Percentiles rank a stretch among this genome's conserved stretches.
phyloP scores from a whole-genome alignment of 306 rosid genomes.

The Dalbergia cochinchinensis region DNA sequence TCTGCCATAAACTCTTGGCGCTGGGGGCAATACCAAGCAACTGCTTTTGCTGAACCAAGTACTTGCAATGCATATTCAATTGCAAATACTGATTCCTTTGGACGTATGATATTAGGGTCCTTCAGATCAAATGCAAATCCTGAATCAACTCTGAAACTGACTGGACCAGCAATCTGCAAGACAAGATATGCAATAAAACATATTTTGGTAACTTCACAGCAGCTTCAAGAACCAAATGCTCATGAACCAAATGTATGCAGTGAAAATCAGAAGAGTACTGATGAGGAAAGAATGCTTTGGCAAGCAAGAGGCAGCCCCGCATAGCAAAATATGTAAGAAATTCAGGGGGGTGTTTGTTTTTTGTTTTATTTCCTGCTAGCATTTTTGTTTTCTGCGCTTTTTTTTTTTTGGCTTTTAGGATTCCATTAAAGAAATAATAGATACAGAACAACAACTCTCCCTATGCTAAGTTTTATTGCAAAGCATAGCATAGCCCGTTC shows the following conservation, averaged over 20 bases:
- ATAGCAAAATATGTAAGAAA: background rate
- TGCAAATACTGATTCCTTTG: slow-evolving; percentile 76
- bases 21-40: slow-evolving; percentile 93
- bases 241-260: background rate
- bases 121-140: slow-evolving; percentile 72
- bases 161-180: slow-evolving; percentile 86
- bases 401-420: too few species aligned
- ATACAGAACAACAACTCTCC: too few species aligned
- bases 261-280: background rate
- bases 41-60: slow-evolving; percentile 95
- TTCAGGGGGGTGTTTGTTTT: too few species aligned
- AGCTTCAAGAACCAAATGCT: slow-evolving; percentile 23
- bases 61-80: slow-evolving; percentile 84
- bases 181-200: background rate
- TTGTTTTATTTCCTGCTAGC: too few species aligned
- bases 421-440: too few species aligned
- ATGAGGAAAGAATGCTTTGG: too few species aligned
- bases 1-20: slow-evolving; percentile 88
- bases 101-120: slow-evolving; percentile 44
- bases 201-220: slow-evolving; percentile 7
- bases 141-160: slow-evolving; percentile 86
- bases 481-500: too few species aligned
- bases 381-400: too few species aligned
- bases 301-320: background rate
- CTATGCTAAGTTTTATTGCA: too few species aligned